Base-by-base conservation (phyloP, 2,329 filamentous ascomycete genomes). In the Phialophora chinensis region DNA sequence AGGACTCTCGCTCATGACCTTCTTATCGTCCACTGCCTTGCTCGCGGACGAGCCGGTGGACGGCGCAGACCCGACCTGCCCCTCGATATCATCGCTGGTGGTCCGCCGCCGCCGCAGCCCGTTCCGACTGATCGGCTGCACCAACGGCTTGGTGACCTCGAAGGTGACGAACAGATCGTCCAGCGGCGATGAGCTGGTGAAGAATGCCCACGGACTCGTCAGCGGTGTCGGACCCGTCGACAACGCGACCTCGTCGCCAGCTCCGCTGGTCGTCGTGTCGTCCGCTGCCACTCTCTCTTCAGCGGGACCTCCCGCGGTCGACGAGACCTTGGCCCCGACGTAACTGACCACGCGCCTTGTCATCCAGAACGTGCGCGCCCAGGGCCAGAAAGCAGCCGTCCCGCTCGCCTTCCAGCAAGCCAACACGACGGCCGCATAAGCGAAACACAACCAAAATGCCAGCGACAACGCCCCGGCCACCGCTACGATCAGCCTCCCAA, bases 291-390 rank as follows among this genome's bases (percentile, higher is more conserved):
- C 3, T 5, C 27, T 17, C 3, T 29, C 27, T 3, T 35, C 25
- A 2, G 12, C 14, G 17, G 55, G 25, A 25, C 14, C 49, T n/a
- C n/a, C 23, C 12, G 17, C 17, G 1, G 56, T 12, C 10, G 20
- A 47, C 4, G 44, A 47, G 42, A 47, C n/a, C 23, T 27, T 20
- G 17, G 62, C 54, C 17, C 57, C 35, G 17, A 60, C 2, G 31
- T 60, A 60, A 12, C n/a, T n/a, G 17, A 60, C 56, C 7, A 60
- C 23, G 17, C 4, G 2, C 8, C 49, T 33, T 2, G 62, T 65
- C 56, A 65, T 42, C 35, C 7, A 44, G 79, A 75, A 74, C 63
- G 14, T 81, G 77, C 79, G 42, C 83, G 81, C 74, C 84, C 79
- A 35, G 78, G 20, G 67, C 65, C 62, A 72, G 57, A 69, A 72